Conservation (phyloP, 768 basidiomycete species). For the Hebeloma cylindrosporum region DNA sequence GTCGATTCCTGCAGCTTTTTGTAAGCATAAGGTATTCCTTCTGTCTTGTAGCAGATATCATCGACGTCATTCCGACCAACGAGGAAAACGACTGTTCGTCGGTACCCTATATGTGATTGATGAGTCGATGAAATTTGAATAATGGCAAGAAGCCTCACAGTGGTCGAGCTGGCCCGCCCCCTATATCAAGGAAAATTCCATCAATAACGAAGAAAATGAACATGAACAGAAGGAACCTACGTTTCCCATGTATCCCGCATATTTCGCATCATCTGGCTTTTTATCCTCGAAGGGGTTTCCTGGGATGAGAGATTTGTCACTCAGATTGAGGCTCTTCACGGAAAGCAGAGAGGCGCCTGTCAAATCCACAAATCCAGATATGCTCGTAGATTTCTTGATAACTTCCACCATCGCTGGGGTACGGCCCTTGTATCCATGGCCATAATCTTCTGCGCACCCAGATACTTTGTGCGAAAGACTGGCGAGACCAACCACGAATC, state of each 20-base stretch:
- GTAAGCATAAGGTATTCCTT: constrained; percentile 22
- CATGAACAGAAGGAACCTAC: constrained; percentile 22
- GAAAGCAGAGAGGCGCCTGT: constrained; percentile 25
- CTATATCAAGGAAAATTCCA: constrained; percentile 14
- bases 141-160: constrained; percentile 21
- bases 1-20: constrained; percentile 17
- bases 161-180: constrained; percentile 29
- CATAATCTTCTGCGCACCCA: constrained; percentile 23
- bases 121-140: background rate
- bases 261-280: constrained; percentile 35
- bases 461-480: constrained; percentile 30
- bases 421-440: constrained; percentile 15
- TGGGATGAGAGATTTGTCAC: constrained; percentile 31
- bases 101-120: constrained; percentile 18
- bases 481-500: constrained; percentile 37
- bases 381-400: constrained; percentile 12
- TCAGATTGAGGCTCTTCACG: constrained; percentile 18
- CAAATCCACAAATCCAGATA: constrained; percentile 33
- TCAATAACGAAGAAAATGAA: background rate
- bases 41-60: constrained; percentile 16
- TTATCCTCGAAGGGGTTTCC: constrained; percentile 33
- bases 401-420: constrained; percentile 28
- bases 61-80: constrained; percentile 22
- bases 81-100: constrained; percentile 32
- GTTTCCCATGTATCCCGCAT: constrained; percentile 43